Conservation (phyloP, 371 early-diverging fungal species). For the Rhizopus microsporus region DNA sequence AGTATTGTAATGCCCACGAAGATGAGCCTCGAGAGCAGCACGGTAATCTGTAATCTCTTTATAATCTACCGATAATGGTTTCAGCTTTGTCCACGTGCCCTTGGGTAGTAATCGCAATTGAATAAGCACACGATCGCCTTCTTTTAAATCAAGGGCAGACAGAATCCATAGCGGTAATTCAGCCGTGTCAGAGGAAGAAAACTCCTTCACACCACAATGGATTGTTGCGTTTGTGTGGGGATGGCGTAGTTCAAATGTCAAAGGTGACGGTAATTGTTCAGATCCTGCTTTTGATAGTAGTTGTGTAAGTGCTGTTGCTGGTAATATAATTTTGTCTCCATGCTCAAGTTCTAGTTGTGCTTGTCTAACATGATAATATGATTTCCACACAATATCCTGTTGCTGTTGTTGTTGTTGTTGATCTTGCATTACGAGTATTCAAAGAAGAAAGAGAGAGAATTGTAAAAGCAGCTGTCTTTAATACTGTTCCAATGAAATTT, state of each 20-base stretch:
- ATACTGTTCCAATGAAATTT: too few relatives aligned
- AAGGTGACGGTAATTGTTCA: conserved; percentile 58
- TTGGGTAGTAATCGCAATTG: conserved; percentile 61
- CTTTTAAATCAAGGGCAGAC: conserved; percentile 34
- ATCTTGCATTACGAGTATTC: too few relatives aligned
- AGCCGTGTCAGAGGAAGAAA: conserved; percentile 55
- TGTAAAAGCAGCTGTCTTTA: too few relatives aligned
- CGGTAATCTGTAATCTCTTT: conserved; percentile 69
- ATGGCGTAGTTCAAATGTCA: conserved; percentile 68
- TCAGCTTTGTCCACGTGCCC: conserved; percentile 70
- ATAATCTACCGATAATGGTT: conserved; percentile 61
- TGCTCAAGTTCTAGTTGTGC: conserved; percentile 32
- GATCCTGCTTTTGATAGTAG: conserved; percentile 32
- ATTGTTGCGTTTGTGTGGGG: conserved; percentile 44
- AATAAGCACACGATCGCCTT: conserved; percentile 52
- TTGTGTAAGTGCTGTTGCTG: conserved; percentile 59
- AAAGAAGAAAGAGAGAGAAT: too few relatives aligned
- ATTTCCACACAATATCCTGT: conserved; percentile 14
- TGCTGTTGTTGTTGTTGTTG: background rate
- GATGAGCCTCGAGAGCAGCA: conserved; percentile 73
- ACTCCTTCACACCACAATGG: conserved; percentile 81
- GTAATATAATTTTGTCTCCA: conserved; percentile 70
- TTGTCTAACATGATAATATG: conserved; percentile 26
- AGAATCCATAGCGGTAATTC: conserved; percentile 68
- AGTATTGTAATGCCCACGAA: conserved; percentile 74